These are phyloP conservation scores for Tubosaeta brunneosetosa DNA, from an alignment of 768 basidiomycete species.

Conservation along the genomic window DNA sequence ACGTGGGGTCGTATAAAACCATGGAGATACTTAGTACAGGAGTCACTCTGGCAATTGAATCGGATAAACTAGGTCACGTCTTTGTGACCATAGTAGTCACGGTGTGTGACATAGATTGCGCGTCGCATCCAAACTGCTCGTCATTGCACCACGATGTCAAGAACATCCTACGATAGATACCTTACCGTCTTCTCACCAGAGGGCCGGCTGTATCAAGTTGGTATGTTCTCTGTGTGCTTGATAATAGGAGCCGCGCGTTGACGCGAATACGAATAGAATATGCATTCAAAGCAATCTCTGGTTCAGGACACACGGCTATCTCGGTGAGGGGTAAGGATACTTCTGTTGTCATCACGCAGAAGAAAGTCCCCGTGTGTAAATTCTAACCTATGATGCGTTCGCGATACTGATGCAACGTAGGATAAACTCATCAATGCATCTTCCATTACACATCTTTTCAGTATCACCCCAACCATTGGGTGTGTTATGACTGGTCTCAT, in stretches of 20 bases:
- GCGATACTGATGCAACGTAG: constrained; percentile 36
- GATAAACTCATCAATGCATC: constrained; percentile 96
- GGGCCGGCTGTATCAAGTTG: constrained; percentile 98
- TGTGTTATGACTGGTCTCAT: constrained; percentile 98
- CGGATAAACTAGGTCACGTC: neutral
- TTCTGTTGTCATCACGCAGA: constrained; percentile 93
- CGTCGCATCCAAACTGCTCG: constrained; percentile 50
- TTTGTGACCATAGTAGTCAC: constrained; percentile 19
- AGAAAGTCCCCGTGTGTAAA: constrained; percentile 87
- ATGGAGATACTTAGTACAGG: neutral
- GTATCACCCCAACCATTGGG: constrained; percentile 93
- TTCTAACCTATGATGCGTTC: neutral
- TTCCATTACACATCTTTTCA: constrained; percentile 92
- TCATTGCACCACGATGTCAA: constrained; percentile 68
- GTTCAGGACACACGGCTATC: constrained; percentile 91
- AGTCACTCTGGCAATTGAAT: neutral
- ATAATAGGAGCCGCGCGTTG: neutral
- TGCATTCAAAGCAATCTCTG: constrained; percentile 99
- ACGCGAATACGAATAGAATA: constrained; percentile 60
- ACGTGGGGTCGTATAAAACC: neutral
- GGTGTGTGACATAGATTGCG: constrained; percentile 38
- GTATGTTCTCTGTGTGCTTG: constrained; percentile 40
- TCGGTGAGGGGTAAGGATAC: constrained; percentile 93
- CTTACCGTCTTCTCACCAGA: constrained; percentile 97
- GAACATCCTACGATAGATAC: constrained; percentile 94